Base-by-base conservation (phyloP, 2,329 filamentous ascomycete species). In the Alternaria brassicae region DNA sequence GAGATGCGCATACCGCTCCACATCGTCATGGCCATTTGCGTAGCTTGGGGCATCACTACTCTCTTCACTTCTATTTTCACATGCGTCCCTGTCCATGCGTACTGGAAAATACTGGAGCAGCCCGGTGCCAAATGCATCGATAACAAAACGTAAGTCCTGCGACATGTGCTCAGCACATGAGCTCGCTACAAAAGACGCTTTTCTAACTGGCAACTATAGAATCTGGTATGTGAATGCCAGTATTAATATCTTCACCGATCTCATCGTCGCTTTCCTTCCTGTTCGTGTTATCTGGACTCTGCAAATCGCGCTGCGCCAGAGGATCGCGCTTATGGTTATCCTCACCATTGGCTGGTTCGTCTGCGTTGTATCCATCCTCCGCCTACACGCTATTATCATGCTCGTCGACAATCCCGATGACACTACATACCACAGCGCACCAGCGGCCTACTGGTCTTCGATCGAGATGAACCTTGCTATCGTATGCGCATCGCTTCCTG, bases 391-490 rank as follows among this genome's bases (percentile, higher is more conserved):
- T 7, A 56, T 76, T n/a, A 52, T 60, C 13, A 30, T 52, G 1
- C 48, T 72, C 1, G 47, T 41, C 4, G 17, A 55, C 15, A 61
- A 74, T 32, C 50, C 40, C 2, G 56, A 68, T 6, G 72, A 76
- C 44, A 36, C 23, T 4, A 67, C 66, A 9, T 76, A 66, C 44
- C 67, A 72, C 27, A 64, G 66, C 42, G 58, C 68, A 4, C 56
- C 63, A 7, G 50, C 66, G 3, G 69, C 68, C 4, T 74, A 70
- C 40, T 76, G 72, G 72, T 74, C 72, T 1, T 30, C 63, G 2
- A 69, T 77, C 56, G 73, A 77, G 58, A 53, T 71, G 17, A 75
- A 76, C 32, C 63, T 76, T 1, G 68, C 63, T 7, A 74, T 77
- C 30, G 67, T 76, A 0, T 76, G 74, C 60, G 74, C 74, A 21